phyloP scores from a whole-genome alignment of 164 flowering plant species.

The Cinnamomum chago region DNA sequence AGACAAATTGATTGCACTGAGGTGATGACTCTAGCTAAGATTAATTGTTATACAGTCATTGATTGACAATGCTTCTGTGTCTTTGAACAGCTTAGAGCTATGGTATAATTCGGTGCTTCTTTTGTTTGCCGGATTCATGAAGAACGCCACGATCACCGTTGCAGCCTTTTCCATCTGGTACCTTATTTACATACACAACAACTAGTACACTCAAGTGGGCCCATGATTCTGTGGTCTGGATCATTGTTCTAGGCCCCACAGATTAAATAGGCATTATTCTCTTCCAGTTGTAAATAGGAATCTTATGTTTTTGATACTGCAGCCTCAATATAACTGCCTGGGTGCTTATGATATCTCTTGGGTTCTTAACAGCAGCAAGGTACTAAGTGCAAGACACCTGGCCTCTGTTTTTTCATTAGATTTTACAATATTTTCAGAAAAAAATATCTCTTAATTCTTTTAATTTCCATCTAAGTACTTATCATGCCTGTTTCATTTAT shows the following conservation, averaged over 20 bases:
- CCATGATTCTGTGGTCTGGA: background rate
- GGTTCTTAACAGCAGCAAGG: constrained; percentile 38
- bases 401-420: no score
- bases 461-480: no score
- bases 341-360: constrained; percentile 34
- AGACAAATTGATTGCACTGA: background rate
- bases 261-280: no score
- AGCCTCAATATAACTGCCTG: constrained; percentile 34
- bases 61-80: background rate
- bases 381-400: background rate
- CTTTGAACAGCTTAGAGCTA: background rate
- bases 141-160: background rate
- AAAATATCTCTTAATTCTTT: no score
- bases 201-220: background rate
- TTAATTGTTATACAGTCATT: background rate
- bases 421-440: no score
- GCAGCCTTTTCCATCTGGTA: constrained; percentile 5
- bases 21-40: background rate
- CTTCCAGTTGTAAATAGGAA: no score
- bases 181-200: no score
- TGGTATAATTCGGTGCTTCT: background rate
- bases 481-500: no score
- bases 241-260: no score
- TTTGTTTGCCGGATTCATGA: background rate
- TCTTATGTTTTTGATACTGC: constrained; percentile 26